These are phyloP conservation scores for Arabis hirsuta DNA, from an alignment of 345 rosid species.

Conservation along the genomic window DNA sequence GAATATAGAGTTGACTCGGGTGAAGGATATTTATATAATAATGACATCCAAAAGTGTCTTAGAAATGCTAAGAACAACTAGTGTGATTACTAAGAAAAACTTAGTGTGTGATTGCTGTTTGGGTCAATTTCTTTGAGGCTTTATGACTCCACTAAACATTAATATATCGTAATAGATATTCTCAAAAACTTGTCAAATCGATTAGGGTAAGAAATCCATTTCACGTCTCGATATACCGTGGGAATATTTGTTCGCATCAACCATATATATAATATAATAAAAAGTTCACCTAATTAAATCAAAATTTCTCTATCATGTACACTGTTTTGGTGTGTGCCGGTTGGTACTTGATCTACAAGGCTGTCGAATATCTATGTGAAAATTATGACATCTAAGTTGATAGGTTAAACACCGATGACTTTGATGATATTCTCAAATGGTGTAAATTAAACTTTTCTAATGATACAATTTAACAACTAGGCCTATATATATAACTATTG, in stretches of 20 bases:
- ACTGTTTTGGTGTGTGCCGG: constrained; percentile 11
- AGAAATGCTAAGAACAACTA: background rate
- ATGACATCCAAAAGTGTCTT: constrained; percentile 29
- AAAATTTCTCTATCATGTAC: constrained; percentile 16
- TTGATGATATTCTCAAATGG: background rate
- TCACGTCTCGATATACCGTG: constrained; percentile 32
- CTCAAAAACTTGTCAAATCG: constrained; percentile 44
- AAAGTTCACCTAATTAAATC: constrained; percentile 2
- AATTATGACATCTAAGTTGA: constrained; percentile 4
- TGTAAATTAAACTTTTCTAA: background rate
- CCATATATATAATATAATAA: background rate
- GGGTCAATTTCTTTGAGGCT: constrained; percentile 32
- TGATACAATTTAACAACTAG: background rate
- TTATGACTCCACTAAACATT: constrained; percentile 41
- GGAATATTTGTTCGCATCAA: constrained; percentile 25
- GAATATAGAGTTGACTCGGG: constrained; percentile 36
- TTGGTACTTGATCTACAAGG: constrained; percentile 21
- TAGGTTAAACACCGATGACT: constrained; percentile 7
- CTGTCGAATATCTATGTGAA: constrained; percentile 16
- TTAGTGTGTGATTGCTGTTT: constrained; percentile 36
- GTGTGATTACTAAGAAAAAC: constrained; percentile 7
- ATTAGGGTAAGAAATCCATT: constrained; percentile 40
- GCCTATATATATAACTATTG: background rate
- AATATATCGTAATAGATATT: constrained; percentile 18
- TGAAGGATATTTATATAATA: constrained; percentile 26